phyloP scores from a whole-genome alignment of 768 basidiomycete species.

The Multifurca ochricompacta region DNA sequence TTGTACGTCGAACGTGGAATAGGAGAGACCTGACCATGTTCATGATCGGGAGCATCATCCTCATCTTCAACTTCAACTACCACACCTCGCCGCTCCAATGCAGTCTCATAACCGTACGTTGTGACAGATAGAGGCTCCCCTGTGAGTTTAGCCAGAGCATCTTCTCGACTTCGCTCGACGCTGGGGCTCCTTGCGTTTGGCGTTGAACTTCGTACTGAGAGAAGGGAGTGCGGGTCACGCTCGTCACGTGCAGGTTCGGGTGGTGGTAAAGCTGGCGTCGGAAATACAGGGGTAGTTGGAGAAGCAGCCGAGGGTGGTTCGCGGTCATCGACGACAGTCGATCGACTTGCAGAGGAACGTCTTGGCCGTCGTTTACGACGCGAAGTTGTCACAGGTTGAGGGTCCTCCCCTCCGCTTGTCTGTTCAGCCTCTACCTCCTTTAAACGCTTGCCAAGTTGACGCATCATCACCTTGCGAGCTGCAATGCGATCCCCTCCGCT shows the following conservation, averaged over 20 bases:
- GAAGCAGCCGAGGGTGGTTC: constrained; percentile 24
- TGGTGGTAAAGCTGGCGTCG: constrained; percentile 10
- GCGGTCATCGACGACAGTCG: constrained; percentile 28
- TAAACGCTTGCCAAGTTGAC: constrained; percentile 48
- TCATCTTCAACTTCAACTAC: constrained; percentile 19
- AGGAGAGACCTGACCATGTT: constrained; percentile 29
- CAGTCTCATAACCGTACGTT: constrained; percentile 15
- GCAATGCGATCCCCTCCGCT: constrained; percentile 72
- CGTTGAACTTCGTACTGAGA: constrained; percentile 12
- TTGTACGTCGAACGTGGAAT: constrained; percentile 33
- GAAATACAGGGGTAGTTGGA: constrained; percentile 20
- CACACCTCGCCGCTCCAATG: constrained; percentile 17
- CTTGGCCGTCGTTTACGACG: constrained; percentile 18
- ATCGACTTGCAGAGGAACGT: constrained; percentile 17
- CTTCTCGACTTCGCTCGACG: constrained; percentile 20
- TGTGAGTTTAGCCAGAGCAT: constrained; percentile 18
- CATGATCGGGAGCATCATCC: constrained; percentile 19
- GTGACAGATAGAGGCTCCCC: constrained; percentile 5
- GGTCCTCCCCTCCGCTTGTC: constrained; percentile 53
- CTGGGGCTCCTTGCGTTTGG: constrained; percentile 19
- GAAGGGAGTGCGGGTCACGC: neutral
- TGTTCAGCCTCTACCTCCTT: constrained; percentile 58
- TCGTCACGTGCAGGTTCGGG: constrained; percentile 15
- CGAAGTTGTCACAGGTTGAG: constrained; percentile 10
- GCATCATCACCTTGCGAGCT: constrained; percentile 61